phyloP scores from a whole-genome alignment of 768 basidiomycete genomes.

The Lactarius vividus region DNA sequence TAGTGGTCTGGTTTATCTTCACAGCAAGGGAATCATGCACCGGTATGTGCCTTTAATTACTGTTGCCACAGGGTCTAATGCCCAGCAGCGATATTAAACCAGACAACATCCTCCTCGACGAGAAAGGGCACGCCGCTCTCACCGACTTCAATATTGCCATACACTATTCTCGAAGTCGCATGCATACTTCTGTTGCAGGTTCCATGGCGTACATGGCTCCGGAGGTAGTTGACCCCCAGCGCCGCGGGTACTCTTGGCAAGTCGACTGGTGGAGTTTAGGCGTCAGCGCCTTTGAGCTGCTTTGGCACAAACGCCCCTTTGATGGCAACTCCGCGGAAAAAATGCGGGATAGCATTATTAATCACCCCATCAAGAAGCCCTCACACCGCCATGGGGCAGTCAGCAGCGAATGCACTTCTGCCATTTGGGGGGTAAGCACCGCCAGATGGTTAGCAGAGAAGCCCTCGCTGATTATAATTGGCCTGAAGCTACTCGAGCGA shows the following conservation, averaged over 20 bases:
- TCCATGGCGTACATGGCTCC: conserved; percentile 99
- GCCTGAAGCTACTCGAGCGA: conserved; percentile 74
- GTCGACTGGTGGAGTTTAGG: conserved; percentile 98
- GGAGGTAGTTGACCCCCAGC: conserved; percentile 70
- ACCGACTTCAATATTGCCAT: conserved; percentile 99
- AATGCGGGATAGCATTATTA: conserved; percentile 83
- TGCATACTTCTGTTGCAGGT: conserved; percentile 92
- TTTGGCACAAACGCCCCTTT: conserved; percentile 82
- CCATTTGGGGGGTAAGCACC: conserved; percentile 60
- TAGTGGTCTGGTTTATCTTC: conserved; percentile 83
- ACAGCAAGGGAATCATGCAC: conserved; percentile 89
- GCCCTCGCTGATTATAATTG: not conserved
- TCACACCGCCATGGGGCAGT: conserved; percentile 46
- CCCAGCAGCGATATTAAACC: conserved; percentile 84
- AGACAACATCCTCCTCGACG: conserved; percentile 93
- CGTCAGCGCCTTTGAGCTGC: conserved; percentile 84
- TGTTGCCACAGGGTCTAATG: conserved; percentile 24
- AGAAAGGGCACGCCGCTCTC: conserved; percentile 91
- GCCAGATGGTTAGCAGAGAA: not conserved
- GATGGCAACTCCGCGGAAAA: conserved; percentile 86
- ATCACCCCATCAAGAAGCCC: conserved; percentile 73
- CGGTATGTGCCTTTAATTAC: conserved; percentile 52
- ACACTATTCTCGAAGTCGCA: conserved; percentile 86
- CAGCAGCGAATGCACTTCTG: conserved; percentile 63
- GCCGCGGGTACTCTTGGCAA: conserved; percentile 89